Evolutionary conservation across 2,329 filamentous ascomycete species (phyloP), one percentile per base, ranked within the genome.

Genomic region (Phialocephala subalpina): DNA sequence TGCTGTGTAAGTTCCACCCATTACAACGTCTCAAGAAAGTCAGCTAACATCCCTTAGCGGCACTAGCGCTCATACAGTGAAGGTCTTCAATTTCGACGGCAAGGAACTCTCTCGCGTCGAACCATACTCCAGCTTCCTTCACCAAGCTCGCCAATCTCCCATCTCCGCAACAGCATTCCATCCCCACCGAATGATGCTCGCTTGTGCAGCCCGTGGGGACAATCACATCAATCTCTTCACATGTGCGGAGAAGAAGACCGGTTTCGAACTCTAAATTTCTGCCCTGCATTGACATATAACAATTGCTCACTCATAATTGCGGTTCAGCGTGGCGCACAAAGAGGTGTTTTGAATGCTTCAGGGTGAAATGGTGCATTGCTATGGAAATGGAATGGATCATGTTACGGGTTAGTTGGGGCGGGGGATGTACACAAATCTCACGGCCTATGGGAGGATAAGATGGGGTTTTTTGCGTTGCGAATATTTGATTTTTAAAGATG

Each of bases 81-180:
- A 97, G 79, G 89, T 97, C 22, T 97, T 96, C 84, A 97, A 97
- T 80, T 90, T 96, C 66, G 91, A 92, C 67, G 93, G 93, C 38
- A 85, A 85, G 62, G 87, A 92, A 70, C 88, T 98, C 57, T 96
- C 92, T 6, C 90, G 88, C 22, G 88, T 96, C 69, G 94, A 98
- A 77, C 95, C 95, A 0, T 97, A 97, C 78, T 93, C 92, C 56
- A 93, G 91, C 76, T 97, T 97, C 82, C 82, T 97, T 18, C 90
- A 92, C 69, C 91, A 94, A 74, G 93, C 89, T 76, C 90, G 92
- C 60, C 90, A 90, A 64, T 88, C 90, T 7, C 92, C 96, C 1
- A 97, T 99, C 71, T 90, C 94, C 2, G 87, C 92, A 40, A 97
- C 95, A 9, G 92, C 94, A 0, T 99, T 98, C 83, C 96, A 99